Evolutionary conservation across 495 filamentous ascomycete genomes (phyloP), one percentile per base, ranked within the genome.

Genomic region (Astrothelium subdiscretum): DNA sequence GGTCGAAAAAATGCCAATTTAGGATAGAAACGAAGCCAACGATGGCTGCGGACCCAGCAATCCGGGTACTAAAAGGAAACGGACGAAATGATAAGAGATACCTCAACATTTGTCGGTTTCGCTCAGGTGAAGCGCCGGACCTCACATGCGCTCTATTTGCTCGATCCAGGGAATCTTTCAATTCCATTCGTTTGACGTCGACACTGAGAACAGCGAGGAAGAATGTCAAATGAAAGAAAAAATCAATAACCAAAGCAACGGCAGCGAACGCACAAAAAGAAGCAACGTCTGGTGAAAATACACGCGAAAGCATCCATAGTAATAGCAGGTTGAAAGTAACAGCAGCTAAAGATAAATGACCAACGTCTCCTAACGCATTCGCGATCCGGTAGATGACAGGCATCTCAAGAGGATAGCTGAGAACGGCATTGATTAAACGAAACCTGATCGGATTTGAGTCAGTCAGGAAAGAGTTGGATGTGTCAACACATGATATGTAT

Each of bases 201-300:
- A 90, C 83, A 66, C 85, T 89, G 24, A 90, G 76, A 40, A 90
- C 85, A 4, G 86, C 79, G 20, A 87, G 76, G 67, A 90, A 88
- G 72, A 87, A 89, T 3, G 86, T 89, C 18, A 87, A 73, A 35
- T 88, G 77, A 66, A 85, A 87, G 59, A 87, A 78, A 66, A 84
- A 87, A 70, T 90, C 87, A 68, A 89, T 82, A 20, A 84, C 68
- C 32, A 87, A 77, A 2, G 86, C 87, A 58, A 90, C 79, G 18
- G 81, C 83, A 5, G 83, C 81, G 73, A 89, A 90, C 1, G 74
- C 79, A 73, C 87, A 89, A 68, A 89, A 89, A 3, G 82, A 84
- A 11, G 80, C 76, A 29, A 89, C 83, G 22, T 82, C 83, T 0
- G 82, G 80, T 27, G 80, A 81, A 3, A 85, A 84, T 32, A 86